phyloP scores from a whole-genome alignment of 129 eudicot genomes.

The Sambucus nigra region DNA sequence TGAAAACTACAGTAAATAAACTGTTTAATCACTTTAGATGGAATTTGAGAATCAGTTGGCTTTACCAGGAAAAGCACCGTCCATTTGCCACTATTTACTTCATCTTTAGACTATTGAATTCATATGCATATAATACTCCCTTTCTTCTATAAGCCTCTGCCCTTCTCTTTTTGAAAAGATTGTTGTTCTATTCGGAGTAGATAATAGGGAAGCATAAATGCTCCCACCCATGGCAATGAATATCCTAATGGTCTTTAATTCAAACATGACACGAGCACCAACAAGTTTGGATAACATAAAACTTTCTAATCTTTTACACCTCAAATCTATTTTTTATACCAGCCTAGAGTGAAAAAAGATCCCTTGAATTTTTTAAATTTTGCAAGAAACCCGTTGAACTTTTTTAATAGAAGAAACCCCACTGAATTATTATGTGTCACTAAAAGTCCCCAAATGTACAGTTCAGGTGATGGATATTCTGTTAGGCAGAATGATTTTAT shows the following conservation, averaged over 20 bases:
- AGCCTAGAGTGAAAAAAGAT: background rate
- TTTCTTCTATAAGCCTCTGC: conserved; percentile 18
- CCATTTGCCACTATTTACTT: conserved; percentile 23
- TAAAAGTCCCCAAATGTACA: too few species aligned
- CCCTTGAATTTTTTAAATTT: background rate
- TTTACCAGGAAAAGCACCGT: conserved; percentile 40
- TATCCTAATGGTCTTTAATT: conserved; percentile 19
- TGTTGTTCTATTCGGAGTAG: conserved; percentile 16
- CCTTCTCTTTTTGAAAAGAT: conserved; percentile 19
- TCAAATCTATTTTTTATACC: background rate
- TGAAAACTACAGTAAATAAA: conserved; percentile 32
- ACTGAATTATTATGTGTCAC: too few species aligned
- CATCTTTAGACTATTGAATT: conserved; percentile 22
- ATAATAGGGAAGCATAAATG: conserved; percentile 46
- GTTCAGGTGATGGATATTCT: too few species aligned
- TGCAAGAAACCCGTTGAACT: background rate
- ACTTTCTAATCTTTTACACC: background rate
- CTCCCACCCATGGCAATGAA: conserved; percentile 37
- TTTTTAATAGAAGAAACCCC: too few species aligned
- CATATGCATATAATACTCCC: background rate
- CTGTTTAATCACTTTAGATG: conserved; percentile 10
- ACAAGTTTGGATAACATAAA: background rate
- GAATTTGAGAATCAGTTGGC: conserved; percentile 43
- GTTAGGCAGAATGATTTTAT: too few species aligned
- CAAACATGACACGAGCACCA: background rate